phyloP scores from a whole-genome alignment of 2,329 filamentous ascomycete species.

The Daldinia sp. region DNA sequence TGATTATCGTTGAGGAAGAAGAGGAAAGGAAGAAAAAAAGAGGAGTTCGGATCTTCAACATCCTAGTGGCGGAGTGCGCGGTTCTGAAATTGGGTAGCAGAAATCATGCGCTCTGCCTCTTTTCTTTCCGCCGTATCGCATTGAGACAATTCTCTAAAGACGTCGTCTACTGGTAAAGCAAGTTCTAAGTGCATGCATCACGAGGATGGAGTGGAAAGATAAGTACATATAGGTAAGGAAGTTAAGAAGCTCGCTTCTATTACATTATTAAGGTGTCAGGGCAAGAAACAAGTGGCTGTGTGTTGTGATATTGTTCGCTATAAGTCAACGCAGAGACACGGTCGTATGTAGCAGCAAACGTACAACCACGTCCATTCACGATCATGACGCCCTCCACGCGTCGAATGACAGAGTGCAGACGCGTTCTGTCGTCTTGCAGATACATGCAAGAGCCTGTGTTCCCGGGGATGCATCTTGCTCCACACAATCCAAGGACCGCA shows the following conservation, averaged over 20 bases:
- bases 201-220: constrained; percentile 17
- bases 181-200: constrained; percentile 3
- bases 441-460: constrained; percentile 9
- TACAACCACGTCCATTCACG: constrained; percentile 45
- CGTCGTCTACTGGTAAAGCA: not conserved
- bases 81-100: constrained; percentile 32
- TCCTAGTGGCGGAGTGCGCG: constrained; percentile 40
- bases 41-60: constrained; percentile 30
- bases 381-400: constrained; percentile 33
- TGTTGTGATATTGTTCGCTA: constrained; percentile 47
- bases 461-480: constrained; percentile 30
- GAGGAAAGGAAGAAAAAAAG: not conserved
- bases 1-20: not conserved
- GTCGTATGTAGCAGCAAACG: constrained; percentile 40
- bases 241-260: not conserved
- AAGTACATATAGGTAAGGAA: constrained; percentile 8
- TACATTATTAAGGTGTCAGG: constrained; percentile 26
- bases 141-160: constrained; percentile 1
- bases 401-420: constrained; percentile 35
- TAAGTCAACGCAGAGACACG: constrained; percentile 35
- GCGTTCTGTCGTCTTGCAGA: constrained; percentile 45
- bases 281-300: constrained; percentile 33
- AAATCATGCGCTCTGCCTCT: constrained; percentile 24
- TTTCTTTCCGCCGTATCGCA: constrained; percentile 17
- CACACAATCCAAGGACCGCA: constrained; percentile 34